These are phyloP conservation scores for Boletus vinaceobasis DNA, from an alignment of 768 basidiomycete species.

Conservation along the genomic window DNA sequence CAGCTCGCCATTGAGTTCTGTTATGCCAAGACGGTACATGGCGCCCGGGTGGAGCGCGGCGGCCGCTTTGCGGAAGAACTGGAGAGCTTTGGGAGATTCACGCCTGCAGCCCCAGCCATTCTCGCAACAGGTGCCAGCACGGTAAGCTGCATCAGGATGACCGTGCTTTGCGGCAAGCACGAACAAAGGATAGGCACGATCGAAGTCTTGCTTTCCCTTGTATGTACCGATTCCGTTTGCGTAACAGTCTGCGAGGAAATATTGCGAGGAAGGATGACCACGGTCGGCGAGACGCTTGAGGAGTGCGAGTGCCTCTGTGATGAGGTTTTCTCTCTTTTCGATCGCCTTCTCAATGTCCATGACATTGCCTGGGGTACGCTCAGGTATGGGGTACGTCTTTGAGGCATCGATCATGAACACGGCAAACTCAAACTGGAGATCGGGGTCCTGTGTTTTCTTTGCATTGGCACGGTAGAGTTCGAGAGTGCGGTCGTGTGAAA, in stretches of 20 bases:
- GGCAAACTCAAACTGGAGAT: constrained; percentile 96
- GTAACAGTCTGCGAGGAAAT: constrained; percentile 97
- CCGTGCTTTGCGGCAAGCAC: constrained; percentile 96
- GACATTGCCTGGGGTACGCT: constrained; percentile 64
- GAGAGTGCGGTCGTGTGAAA: constrained; percentile 93
- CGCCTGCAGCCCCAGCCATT: constrained; percentile 98
- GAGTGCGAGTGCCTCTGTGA: constrained; percentile 82
- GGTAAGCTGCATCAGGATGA: constrained; percentile 92
- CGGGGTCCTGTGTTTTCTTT: constrained; percentile 97
- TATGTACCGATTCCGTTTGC: constrained; percentile 96
- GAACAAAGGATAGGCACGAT: constrained; percentile 94
- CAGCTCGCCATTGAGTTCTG: constrained; percentile 94
- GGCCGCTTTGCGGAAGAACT: constrained; percentile 91
- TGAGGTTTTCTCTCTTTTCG: constrained; percentile 82
- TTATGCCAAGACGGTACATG: constrained; percentile 94
- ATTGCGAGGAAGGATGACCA: constrained; percentile 92
- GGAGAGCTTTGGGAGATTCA: constrained; percentile 86
- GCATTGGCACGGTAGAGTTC: constrained; percentile 97
- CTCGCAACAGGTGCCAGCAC: constrained; percentile 96
- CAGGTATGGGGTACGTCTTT: constrained; percentile 80
- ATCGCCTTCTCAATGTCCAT: constrained; percentile 77
- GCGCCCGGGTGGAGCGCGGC: constrained; percentile 90
- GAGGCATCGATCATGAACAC: constrained; percentile 99
- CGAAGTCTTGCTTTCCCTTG: constrained; percentile 91
- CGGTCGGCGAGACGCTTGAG: constrained; percentile 91